These are phyloP conservation scores for Lactarius hatsudake DNA, from an alignment of 768 basidiomycete genomes.

Conservation along the genomic window DNA sequence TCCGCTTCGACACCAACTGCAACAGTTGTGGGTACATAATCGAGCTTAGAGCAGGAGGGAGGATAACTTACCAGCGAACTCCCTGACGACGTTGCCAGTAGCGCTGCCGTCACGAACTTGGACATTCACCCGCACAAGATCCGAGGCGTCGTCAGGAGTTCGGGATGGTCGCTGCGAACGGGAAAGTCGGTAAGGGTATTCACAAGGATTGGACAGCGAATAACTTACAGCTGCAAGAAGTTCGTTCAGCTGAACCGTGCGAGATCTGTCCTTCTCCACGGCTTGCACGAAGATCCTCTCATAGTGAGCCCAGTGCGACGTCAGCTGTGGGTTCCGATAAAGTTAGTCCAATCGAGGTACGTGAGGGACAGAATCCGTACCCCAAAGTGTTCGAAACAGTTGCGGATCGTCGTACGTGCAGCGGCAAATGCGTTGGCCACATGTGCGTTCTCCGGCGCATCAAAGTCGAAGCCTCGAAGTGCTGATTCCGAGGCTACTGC, in stretches of 20 bases:
- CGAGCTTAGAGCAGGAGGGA: not conserved
- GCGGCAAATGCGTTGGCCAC: not conserved
- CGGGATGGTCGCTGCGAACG: conserved; percentile 13
- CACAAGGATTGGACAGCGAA: too few relatives aligned
- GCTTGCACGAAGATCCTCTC: conserved; percentile 22
- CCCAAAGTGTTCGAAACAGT: conserved; percentile 19
- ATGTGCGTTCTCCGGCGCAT: conserved; percentile 15
- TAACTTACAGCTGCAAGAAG: conserved; percentile 19
- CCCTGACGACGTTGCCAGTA: conserved; percentile 6
- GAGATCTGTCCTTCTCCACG: conserved; percentile 21
- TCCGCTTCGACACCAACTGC: conserved; percentile 18
- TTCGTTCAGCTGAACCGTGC: conserved; percentile 11
- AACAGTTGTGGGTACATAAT: not conserved
- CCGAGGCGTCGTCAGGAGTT: not conserved
- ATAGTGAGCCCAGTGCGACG: conserved; percentile 16
- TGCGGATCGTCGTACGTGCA: conserved; percentile 17
- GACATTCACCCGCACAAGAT: conserved; percentile 19
- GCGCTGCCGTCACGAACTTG: conserved; percentile 10
- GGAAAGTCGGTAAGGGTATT: not conserved
- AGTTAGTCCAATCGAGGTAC: not conserved
- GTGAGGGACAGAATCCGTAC: not conserved
- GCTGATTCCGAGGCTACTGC: conserved; percentile 9
- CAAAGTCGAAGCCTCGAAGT: conserved; percentile 7
- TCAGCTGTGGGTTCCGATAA: not conserved
- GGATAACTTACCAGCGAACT: conserved; percentile 5